Percentiles rank a stretch among this genome's conserved stretches.
Conservation (phyloP, 305 asterid species). For the Fraxinus ornus region DNA sequence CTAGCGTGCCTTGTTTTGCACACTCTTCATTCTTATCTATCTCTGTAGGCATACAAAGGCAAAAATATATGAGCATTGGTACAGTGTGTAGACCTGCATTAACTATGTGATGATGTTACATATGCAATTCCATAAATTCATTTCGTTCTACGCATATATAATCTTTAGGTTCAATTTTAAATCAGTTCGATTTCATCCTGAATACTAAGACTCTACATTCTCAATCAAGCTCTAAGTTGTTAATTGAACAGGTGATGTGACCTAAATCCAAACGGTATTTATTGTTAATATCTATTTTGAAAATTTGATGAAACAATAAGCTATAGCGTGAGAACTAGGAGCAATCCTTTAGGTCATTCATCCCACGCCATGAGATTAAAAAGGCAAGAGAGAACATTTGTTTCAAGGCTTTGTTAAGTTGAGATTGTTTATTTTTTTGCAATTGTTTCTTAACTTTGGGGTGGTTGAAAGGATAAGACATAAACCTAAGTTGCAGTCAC, state of each 20-base stretch:
- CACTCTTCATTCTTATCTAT: background rate
- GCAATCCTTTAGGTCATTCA: background rate
- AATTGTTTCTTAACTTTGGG: background rate
- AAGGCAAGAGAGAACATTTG: background rate
- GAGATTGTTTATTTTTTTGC: background rate
- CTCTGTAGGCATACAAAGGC: background rate
- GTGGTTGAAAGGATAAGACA: constrained; percentile 1
- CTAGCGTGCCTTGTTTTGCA: background rate
- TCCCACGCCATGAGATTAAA: background rate
- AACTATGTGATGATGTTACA: background rate
- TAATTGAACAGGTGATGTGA: constrained; percentile 3
- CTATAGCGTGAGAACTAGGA: background rate
- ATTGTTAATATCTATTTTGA: background rate
- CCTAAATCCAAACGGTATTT: background rate
- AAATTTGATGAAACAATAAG: background rate
- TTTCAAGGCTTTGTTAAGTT: background rate
- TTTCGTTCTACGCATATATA: background rate
- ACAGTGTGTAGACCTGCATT: background rate
- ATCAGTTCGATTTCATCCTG: constrained; percentile 9
- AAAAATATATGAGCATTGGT: background rate
- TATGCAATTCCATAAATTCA: constrained; percentile 5
- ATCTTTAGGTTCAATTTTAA: background rate
- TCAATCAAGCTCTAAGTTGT: constrained; percentile 6
- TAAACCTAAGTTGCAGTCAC: background rate
- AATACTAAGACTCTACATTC: background rate